Evolutionary conservation across 2,329 filamentous ascomycete genomes (phyloP).

Genomic region (Sporothrix phasma): DNA sequence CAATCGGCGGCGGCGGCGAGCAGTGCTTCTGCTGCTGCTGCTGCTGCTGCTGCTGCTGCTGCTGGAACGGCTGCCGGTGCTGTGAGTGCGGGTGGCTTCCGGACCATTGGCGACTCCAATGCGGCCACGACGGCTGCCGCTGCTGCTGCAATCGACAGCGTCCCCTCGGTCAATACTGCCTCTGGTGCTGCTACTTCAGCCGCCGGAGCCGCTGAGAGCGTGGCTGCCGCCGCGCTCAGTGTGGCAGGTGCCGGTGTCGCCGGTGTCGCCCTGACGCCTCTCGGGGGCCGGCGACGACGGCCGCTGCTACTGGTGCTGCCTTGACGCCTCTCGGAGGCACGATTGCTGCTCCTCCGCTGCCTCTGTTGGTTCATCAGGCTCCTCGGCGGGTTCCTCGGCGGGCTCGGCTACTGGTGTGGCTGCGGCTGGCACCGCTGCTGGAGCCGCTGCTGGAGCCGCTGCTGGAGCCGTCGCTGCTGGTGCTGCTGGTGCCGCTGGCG

Average conservation of each 20-base stretch:
- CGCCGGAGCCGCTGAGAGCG: background rate
- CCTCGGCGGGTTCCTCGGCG: no score
- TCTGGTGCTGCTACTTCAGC: background rate
- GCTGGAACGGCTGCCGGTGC: background rate
- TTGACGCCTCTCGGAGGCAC: background rate
- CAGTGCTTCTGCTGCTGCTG: background rate
- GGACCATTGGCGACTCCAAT: background rate
- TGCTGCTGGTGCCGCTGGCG: background rate
- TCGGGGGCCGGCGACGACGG: background rate
- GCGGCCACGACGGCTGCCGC: background rate
- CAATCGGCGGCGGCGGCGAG: background rate
- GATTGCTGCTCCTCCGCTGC: background rate
- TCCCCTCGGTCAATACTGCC: no score
- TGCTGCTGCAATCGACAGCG: background rate
- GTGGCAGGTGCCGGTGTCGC: background rate
- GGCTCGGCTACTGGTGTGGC: background rate
- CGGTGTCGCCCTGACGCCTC: background rate
- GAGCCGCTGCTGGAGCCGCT: background rate
- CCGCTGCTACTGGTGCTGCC: background rate
- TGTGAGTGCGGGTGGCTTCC: background rate
- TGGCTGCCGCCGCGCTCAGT: background rate
- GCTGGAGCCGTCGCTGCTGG: background rate
- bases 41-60: background rate
- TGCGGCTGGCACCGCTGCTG: background rate
- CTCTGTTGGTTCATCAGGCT: background rate